Evolutionary conservation across 768 basidiomycete genomes (phyloP).

Genomic region (Phlebiopsis gigantea): DNA sequence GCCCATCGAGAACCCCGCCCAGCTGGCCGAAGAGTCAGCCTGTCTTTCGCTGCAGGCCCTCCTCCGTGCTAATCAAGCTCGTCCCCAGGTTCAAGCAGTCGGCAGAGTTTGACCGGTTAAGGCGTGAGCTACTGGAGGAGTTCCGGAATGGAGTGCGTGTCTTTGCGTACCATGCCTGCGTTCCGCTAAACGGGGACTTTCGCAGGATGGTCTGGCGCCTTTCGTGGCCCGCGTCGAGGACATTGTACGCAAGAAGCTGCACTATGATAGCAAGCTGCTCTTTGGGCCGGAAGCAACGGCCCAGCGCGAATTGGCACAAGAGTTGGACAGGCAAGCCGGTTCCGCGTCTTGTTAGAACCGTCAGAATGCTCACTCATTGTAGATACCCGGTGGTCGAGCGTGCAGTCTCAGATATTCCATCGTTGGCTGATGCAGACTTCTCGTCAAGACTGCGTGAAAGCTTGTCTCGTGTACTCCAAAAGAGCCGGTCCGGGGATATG

Average conservation of each 20-base stretch:
- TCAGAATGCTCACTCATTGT: neutral
- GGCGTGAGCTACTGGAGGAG: slow-evolving; percentile 56
- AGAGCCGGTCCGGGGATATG: slow-evolving; percentile 19
- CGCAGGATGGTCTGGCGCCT: slow-evolving; percentile 44
- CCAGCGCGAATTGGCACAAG: slow-evolving; percentile 63
- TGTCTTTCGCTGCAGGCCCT: slow-evolving; percentile 3
- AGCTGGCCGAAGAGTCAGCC: slow-evolving; percentile 60
- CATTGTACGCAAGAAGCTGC: slow-evolving; percentile 51
- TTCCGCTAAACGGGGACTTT: neutral
- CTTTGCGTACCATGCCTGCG: slow-evolving; percentile 7
- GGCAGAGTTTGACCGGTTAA: slow-evolving; percentile 70
- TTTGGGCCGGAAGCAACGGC: slow-evolving; percentile 46
- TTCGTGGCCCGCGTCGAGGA: slow-evolving; percentile 59
- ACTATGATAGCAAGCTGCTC: slow-evolving; percentile 47
- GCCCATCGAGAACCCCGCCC: slow-evolving; percentile 51
- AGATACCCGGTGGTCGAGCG: slow-evolving; percentile 68
- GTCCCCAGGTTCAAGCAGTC: slow-evolving; percentile 66
- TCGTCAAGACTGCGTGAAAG: slow-evolving; percentile 31
- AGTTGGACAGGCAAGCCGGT: slow-evolving; percentile 61
- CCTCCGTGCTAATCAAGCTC: neutral
- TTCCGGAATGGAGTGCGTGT: slow-evolving; percentile 57
- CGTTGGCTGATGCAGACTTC: slow-evolving; percentile 21
- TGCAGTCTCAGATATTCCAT: slow-evolving; percentile 33
- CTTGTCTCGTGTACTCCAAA: slow-evolving; percentile 29
- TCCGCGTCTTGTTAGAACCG: too few relatives aligned